These are phyloP conservation scores for Acmispon strigosus DNA, from an alignment of 306 rosid genomes.

Conservation along the genomic window DNA sequence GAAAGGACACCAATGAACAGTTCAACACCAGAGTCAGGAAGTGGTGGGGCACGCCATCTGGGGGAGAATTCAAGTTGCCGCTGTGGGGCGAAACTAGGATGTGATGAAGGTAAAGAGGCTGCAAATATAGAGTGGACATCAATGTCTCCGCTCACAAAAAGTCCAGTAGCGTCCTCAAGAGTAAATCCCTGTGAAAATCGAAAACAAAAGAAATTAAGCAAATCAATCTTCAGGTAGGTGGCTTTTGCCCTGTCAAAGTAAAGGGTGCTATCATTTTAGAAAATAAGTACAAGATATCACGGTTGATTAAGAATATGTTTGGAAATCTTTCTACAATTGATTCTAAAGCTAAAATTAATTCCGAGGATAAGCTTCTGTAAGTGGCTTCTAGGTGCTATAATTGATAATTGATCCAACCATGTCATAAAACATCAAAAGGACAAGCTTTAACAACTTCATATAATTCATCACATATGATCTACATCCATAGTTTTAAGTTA, in stretches of 20 bases:
- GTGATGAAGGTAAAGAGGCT: slow-evolving; percentile 69
- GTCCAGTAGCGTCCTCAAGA: slow-evolving; percentile 92
- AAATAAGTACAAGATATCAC: background rate
- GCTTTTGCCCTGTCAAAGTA: background rate
- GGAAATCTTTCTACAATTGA: too few relatives aligned
- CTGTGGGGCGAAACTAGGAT: slow-evolving; percentile 81
- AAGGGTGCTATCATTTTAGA: too few relatives aligned
- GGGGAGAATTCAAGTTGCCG: slow-evolving; percentile 54
- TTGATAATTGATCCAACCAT: too few relatives aligned
- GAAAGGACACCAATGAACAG: slow-evolving; percentile 81
- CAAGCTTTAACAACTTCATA: background rate
- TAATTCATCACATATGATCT: too few relatives aligned
- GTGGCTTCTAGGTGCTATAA: too few relatives aligned
- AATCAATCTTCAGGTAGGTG: background rate
- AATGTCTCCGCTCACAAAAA: slow-evolving; percentile 63
- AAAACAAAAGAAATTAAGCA: background rate
- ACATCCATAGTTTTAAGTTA: too few relatives aligned
- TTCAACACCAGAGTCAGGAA: slow-evolving; percentile 39
- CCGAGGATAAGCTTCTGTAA: too few relatives aligned
- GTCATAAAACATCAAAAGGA: background rate
- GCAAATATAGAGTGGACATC: slow-evolving; percentile 65
- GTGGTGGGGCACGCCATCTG: slow-evolving; percentile 60
- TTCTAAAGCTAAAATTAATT: too few relatives aligned
- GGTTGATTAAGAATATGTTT: background rate
- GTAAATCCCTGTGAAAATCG: slow-evolving; percentile 62